Base-by-base conservation (phyloP, 129 eudicot genomes). In the Flaveria robusta region DNA sequence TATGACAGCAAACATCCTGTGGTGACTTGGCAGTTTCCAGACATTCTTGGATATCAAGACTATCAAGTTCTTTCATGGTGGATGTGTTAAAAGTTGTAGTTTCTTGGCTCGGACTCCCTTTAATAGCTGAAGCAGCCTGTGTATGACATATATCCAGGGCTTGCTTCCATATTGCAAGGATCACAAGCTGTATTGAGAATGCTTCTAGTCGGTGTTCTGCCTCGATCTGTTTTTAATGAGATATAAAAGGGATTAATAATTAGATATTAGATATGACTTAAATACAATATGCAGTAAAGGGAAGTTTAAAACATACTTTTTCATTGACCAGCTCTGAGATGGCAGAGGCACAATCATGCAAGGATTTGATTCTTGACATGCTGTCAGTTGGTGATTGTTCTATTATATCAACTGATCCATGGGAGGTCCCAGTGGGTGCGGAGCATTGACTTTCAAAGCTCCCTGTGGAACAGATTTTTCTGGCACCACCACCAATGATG, bases 161-260 rank as follows among this genome's bases (percentile, higher is more conserved):
- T 83, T 94, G 98, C 84, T 91, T 94, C 97, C 98, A 94, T 72
- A 94, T 87, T 26, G 97, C 98, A 85, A 94, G 96, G 72, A 86
- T 89, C 74, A 94, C 96, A 68, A 94, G 97, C 87, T 94, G 97
- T 68, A 94, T 66, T 4, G 98, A 94, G 62, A 94, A 91, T 27
- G 98, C 98, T 64, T 94, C 98, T 45, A 94, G 77, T 39, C 75
- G 80, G 65, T 74, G 78, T 42, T 85, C 88, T 14, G 86, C 88
- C 72, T 76, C 93, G 14, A 73, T 78, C 98, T 94, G 68, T 77
- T 51, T 23, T 59, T 52, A 39, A 23, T 26, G 5, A 60, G 54
- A 29, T 52, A 47, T 34, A 51, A 66, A 85, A 47, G 67, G 29
- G 34, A 64, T 65, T 45, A 74, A 69, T n/a, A 63, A 63, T n/a